Base-by-base conservation (phyloP, 2,329 filamentous ascomycete species). In the Cylindrodendrum hubeiense region DNA sequence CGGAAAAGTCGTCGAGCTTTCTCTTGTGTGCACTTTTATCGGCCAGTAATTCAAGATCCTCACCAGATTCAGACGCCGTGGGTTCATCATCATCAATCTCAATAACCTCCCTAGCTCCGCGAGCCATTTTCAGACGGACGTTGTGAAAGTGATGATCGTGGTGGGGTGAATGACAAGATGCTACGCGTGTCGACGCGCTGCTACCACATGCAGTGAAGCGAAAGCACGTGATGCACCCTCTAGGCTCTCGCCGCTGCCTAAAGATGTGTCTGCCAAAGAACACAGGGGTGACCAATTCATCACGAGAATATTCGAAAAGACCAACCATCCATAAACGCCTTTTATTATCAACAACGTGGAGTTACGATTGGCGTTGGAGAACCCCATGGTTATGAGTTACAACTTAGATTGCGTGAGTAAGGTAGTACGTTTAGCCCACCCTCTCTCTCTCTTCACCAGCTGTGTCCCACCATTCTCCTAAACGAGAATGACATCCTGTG, bases 1-100 rank as follows among this genome's bases (percentile, higher is more conserved):
- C 82, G 17, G 78, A 77, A 30, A 80, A 71, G 7, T 71, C 47
- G 3, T 78, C 74, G 4, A 75, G 69, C 68, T 84, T 85, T 22
- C 81, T 77, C 69, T 84, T 84, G 13, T 57, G 70, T 1, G 61
- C 56, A 17, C 43, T 66, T n/a, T 63, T 68, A 3, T 33, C 47
- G 17, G 63, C 60, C 13, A 34, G 19, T 21, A 53, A 50, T 17
- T 55, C 41, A 21, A 44, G 30, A 4, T 62, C 66, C 10, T 68
- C 52, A 13, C 70, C 73, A 2, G 64, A 41, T 21, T 71, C 72
- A 2, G 74, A 77, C 0, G 58, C 60, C 3, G 67, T 70, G 13
- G 58, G 55, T 9, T 67, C 71, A 65, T 74, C 68, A 33, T 78
- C 76, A 22, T 60, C 55, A 22, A 78, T 72, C 26, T 77, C 72